phyloP scores from a whole-genome alignment of 305 asterid species.

The Caryopteris hybrid region DNA sequence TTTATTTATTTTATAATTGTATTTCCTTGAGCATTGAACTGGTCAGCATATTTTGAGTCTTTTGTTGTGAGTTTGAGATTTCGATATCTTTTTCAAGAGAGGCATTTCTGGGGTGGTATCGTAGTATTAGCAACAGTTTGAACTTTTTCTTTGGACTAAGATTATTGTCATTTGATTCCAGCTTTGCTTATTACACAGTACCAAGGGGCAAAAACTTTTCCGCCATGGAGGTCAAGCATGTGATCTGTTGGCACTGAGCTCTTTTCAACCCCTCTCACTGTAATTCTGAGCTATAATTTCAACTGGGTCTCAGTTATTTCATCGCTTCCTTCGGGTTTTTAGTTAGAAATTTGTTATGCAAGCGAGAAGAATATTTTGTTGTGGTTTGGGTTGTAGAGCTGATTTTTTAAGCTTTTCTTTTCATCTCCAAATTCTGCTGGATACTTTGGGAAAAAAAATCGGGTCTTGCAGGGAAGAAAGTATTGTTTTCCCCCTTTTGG shows the following conservation, averaged over 20 bases:
- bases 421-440: neutral
- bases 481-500: neutral
- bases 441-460: conserved; percentile 19
- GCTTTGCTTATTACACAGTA: conserved; percentile 29
- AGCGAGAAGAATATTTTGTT: conserved; percentile 22
- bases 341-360: conserved; percentile 7
- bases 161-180: conserved; percentile 20
- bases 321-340: conserved; percentile 14
- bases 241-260: conserved; percentile 38
- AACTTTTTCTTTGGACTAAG: neutral
- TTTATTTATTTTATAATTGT: neutral
- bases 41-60: conserved; percentile 28
- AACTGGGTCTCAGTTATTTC: conserved; percentile 27
- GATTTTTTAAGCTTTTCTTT: conserved; percentile 19
- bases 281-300: conserved; percentile 22
- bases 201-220: conserved; percentile 18
- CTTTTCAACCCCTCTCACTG: conserved; percentile 21
- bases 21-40: conserved; percentile 28
- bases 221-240: conserved; percentile 36
- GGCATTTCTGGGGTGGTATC: conserved; percentile 28
- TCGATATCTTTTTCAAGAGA: conserved; percentile 26
- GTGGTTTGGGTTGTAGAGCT: conserved; percentile 22
- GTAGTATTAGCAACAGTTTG: neutral
- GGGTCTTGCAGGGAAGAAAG: conserved; percentile 21
- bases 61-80: conserved; percentile 22